phyloP scores from a whole-genome alignment of 495 filamentous ascomycete species.

The Xylaria palmicola region DNA sequence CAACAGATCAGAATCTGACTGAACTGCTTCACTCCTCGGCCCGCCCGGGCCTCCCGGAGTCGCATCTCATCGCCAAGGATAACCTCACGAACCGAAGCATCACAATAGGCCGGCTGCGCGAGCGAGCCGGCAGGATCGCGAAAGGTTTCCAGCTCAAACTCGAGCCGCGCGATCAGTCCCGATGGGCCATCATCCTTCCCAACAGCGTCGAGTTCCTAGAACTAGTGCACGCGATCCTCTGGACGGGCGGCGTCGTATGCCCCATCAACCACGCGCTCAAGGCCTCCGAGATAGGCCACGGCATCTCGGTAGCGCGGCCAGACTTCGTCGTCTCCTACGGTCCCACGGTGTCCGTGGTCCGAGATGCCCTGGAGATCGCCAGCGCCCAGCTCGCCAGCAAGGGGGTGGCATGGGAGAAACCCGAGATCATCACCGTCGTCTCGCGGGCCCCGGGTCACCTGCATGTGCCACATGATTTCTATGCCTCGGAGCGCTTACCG shows the following conservation, averaged over 20 bases:
- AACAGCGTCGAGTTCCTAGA: constrained; percentile 40
- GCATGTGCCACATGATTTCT: constrained; percentile 26
- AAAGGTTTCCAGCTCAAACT: constrained; percentile 30
- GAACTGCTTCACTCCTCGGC: constrained; percentile 35
- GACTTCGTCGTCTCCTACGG: constrained; percentile 37
- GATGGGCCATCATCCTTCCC: constrained; percentile 37
- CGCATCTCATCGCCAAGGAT: constrained; percentile 39
- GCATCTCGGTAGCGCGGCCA: constrained; percentile 22
- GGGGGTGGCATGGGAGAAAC: constrained; percentile 20
- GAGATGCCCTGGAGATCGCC: constrained; percentile 20
- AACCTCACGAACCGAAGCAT: constrained; percentile 37
- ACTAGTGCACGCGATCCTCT: constrained; percentile 30
- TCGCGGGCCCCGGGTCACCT: constrained; percentile 10
- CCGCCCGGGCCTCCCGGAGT: constrained; percentile 28
- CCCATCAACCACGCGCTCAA: constrained; percentile 27
- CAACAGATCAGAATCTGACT: constrained; percentile 34
- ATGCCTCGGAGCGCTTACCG: constrained; percentile 23
- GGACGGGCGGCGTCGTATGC: constrained; percentile 27
- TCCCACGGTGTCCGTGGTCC: constrained; percentile 8
- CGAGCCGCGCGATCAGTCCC: constrained; percentile 26
- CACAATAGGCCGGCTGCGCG: constrained; percentile 35
- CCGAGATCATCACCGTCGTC: constrained; percentile 23
- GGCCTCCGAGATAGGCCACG: constrained; percentile 26
- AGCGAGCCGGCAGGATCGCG: constrained; percentile 34
- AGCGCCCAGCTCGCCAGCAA: constrained; percentile 14